Base-by-base conservation (phyloP, 331 rosid species). In the Ulmus americana region DNA sequence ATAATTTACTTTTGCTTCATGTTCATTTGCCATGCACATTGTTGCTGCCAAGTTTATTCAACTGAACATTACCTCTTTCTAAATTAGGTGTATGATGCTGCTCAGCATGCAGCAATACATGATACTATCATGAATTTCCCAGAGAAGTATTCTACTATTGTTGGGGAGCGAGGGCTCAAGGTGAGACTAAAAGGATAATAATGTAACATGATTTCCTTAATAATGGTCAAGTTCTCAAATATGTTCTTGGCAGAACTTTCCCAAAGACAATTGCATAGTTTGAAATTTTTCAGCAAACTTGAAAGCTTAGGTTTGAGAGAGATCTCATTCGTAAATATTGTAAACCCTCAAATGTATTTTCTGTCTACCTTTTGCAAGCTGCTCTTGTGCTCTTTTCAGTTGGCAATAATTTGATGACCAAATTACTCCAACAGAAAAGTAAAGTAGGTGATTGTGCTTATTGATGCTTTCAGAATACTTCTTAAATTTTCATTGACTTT, bases 141-240 rank as follows among this genome's bases (percentile, higher is more conserved):
- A 9, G 82, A 89, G 47, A 72, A 79, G 73, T 92, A 89, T 73
- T 80, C 95, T 49, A 89, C 98, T 65, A 71, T 85, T 58, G 98
- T 92, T 61, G 98, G 98, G 61, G 97, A 92, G 76, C 85, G 98
- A 65, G 98, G 98, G 20, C 98, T 92, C 63, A 92, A 92, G 98
- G 98, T 92, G 71, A 82, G 77, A 59, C 63, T 42, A 70, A 28
- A 28, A 28, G 35, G 35, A 28, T 28, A 28, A 28, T 48, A 15
- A 47, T 45, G 53, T 48, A 55, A 39, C 35, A 50, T 46, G 44
- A 16, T 65, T 72, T 52, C 45, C 59, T 35, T 41, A 3, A 35
- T 5, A 38, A 10, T 69, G 7, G 41, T 13, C 44, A 10, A 47
- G 13, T 69, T 50, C 49, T 60, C 49, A 59, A 10, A 56, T 56